These are phyloP conservation scores for Boletales sp. DNA, from an alignment of 768 basidiomycete genomes.

Conservation along the genomic window DNA sequence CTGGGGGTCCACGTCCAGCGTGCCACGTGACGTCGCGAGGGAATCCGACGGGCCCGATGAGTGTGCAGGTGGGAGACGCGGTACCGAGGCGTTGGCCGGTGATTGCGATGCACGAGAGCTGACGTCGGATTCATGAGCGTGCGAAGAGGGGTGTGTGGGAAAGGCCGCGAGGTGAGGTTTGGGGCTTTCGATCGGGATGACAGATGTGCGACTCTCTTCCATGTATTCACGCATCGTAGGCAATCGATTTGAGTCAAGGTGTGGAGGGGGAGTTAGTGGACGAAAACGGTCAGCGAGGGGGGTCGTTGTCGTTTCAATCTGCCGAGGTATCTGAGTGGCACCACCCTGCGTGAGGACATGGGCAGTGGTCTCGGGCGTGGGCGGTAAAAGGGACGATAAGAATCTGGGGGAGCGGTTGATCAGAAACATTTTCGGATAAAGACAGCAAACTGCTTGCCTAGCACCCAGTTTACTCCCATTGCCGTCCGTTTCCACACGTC, in stretches of 20 bases:
- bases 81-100: conserved; percentile 16
- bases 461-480: conserved; percentile 27
- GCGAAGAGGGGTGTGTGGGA: conserved; percentile 21
- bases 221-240: neutral
- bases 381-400: conserved; percentile 68
- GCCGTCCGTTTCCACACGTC: conserved; percentile 70
- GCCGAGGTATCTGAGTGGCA: conserved; percentile 14
- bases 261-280: neutral
- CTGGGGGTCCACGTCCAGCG: conserved; percentile 23
- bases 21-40: conserved; percentile 4
- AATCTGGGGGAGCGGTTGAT: conserved; percentile 38
- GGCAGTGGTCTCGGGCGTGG: conserved; percentile 65
- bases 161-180: conserved; percentile 7
- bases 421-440: neutral
- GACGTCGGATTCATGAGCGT: conserved; percentile 13
- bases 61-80: conserved; percentile 9
- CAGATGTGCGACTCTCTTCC: conserved; percentile 7
- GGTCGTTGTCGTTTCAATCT: neutral
- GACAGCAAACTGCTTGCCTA: conserved; percentile 9
- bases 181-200: conserved; percentile 18
- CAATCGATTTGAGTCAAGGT: neutral
- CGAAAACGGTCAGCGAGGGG: neutral
- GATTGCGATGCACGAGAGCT: conserved; percentile 28
- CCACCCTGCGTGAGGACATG: conserved; percentile 70
- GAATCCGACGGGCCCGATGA: neutral